Base-by-base conservation (phyloP, 2,329 filamentous ascomycete genomes). In the Xylaria sp. region DNA sequence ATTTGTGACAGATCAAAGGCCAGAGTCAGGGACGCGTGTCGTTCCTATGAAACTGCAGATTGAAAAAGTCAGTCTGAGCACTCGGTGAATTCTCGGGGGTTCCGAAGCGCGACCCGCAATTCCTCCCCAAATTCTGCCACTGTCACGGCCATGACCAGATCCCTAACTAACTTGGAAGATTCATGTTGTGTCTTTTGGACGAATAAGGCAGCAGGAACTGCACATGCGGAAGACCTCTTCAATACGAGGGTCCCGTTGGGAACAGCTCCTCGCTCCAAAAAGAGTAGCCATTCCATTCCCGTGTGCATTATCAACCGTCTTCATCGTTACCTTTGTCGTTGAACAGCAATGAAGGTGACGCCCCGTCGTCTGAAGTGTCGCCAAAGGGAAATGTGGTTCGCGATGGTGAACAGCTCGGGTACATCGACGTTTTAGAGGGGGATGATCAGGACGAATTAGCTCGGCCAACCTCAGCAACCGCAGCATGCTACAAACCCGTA, bases 281-380 rank as follows among this genome's bases (percentile, higher is more conserved):
- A 0, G 60, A 52, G 1, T 54, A 47, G 0, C 64, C 70, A 9
- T 39, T 18, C 75, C 73, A 76, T 0, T 69, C 59, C 6, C 64
- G 65, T 1, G 68, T 30, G 23, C 23, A 30, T 4, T 30, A 30
- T 30, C 23, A 30, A 30, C 23, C 5, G 23, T 5, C 23, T 30
- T 30, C 56, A 2, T 37, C 59, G 7, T 39, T 54, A 0, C 71
- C 73, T 49, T 73, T 69, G 0, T 63, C 57, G 47, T 78, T 76
- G 0, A 55, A 5, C 70, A 71, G 3, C 82, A 65, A 79, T 79
- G 84, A 1, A 74, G 66, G 66, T 2, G 75, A 75, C 1, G 80
- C 74, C 0, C 83, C 82, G 2, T 81, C 82, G 65, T 85, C 82
- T 1, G 73, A 34, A 0, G 82, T 84, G 58, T 83, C 80, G 0